Evolutionary conservation across 805 yeast species (phyloP).

Genomic region (Peterozyma toletana): DNA sequence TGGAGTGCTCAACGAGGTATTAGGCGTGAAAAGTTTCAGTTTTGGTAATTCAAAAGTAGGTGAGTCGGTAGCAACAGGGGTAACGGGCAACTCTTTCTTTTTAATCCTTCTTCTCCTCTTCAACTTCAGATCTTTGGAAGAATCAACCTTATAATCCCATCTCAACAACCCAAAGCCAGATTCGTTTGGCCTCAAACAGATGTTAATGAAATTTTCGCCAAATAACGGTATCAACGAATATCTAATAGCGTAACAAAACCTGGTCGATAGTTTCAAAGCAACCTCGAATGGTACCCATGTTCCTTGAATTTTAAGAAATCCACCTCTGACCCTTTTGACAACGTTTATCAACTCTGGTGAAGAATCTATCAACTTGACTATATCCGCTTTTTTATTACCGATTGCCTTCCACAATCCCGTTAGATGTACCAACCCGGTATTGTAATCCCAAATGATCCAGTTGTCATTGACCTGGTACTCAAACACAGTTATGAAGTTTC

Average conservation of each 20-base stretch:
- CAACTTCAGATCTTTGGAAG: not conserved
- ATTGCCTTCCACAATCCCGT: slow-evolving; percentile 84
- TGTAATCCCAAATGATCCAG: slow-evolving; percentile 81
- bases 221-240: slow-evolving; percentile 73
- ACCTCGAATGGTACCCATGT: slow-evolving; percentile 80
- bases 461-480: slow-evolving; percentile 65
- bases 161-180: slow-evolving; percentile 60
- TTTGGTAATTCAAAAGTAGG: too few species aligned
- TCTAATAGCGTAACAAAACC: slow-evolving; percentile 74
- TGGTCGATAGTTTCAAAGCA: slow-evolving; percentile 59
- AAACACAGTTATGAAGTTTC: slow-evolving; percentile 61
- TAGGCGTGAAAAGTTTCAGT: too few species aligned
- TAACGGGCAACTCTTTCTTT: not conserved
- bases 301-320: slow-evolving; percentile 87
- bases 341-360: slow-evolving; percentile 58
- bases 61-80: not conserved
- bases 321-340: slow-evolving; percentile 78
- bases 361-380: slow-evolving; percentile 60
- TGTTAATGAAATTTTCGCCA: slow-evolving; percentile 59
- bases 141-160: slow-evolving; percentile 16
- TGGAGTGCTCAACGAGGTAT: not conserved
- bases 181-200: slow-evolving; percentile 53
- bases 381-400: slow-evolving; percentile 68
- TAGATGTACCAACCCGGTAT: slow-evolving; percentile 77
- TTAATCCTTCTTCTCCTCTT: not conserved